Evolutionary conservation across 257 asterid genomes (phyloP).

Genomic region (Petunia secreta): DNA sequence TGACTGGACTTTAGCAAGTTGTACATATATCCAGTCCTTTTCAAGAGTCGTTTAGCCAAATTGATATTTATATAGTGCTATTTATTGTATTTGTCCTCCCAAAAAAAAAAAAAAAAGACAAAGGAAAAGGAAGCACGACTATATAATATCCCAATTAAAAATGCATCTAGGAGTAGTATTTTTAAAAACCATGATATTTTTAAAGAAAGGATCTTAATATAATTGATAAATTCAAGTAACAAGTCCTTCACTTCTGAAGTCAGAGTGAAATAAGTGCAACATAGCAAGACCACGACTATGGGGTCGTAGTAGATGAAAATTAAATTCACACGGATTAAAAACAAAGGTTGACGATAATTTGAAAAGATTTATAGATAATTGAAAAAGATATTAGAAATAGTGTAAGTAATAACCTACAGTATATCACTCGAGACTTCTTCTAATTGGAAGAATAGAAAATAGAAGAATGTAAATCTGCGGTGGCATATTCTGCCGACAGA

Average conservation of each 20-base stretch:
- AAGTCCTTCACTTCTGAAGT: not conserved
- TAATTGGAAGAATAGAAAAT: not conserved
- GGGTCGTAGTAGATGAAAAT: not conserved
- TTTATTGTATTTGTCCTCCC: too few species aligned
- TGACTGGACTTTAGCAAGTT: not conserved
- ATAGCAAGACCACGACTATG: not conserved
- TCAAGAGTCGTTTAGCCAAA: not conserved
- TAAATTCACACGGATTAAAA: not conserved
- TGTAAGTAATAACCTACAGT: too few species aligned
- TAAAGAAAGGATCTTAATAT: too few species aligned
- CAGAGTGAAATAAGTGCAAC: not conserved
- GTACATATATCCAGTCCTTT: not conserved
- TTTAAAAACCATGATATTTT: too few species aligned
- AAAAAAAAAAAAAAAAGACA: too few species aligned
- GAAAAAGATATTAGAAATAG: too few species aligned
- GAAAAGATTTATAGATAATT: too few species aligned
- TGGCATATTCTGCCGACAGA: slow-evolving; percentile 17
- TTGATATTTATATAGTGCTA: not conserved
- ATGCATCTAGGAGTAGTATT: not conserved
- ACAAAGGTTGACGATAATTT: not conserved
- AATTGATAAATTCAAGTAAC: not conserved
- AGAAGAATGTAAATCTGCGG: not conserved
- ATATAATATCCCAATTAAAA: too few species aligned
- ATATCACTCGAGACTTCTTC: too few species aligned
- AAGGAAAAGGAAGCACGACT: too few species aligned